Evolutionary conservation across 768 basidiomycete species (phyloP).

Genomic region (Termitomyces sp.): DNA sequence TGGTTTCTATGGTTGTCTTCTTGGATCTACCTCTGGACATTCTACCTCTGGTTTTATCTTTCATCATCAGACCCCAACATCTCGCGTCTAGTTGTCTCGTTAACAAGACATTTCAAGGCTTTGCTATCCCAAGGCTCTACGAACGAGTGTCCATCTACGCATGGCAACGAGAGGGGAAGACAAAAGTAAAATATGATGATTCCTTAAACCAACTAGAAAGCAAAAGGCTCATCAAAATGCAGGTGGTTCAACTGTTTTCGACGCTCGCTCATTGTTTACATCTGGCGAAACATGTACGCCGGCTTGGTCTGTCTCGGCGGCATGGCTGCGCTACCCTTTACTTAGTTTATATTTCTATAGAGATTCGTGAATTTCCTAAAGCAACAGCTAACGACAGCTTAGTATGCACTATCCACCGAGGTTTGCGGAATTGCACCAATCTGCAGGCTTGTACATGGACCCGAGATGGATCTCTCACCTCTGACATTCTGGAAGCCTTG

Average conservation of each 20-base stretch:
- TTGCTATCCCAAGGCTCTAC: constrained; percentile 53
- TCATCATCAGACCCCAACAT: constrained; percentile 49
- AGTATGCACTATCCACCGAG: constrained; percentile 38
- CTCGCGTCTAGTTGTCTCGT: constrained; percentile 53
- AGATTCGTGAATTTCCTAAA: constrained; percentile 74
- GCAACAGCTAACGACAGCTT: constrained; percentile 29
- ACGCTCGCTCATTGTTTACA: constrained; percentile 44
- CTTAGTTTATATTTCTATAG: constrained; percentile 29
- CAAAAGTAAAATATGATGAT: constrained; percentile 37
- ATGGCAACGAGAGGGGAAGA: constrained; percentile 67
- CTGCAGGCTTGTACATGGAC: constrained; percentile 74
- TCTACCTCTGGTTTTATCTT: constrained; percentile 49
- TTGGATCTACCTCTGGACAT: constrained; percentile 65
- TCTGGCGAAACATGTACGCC: constrained; percentile 12
- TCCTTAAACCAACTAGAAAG: not conserved
- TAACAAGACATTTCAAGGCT: constrained; percentile 48
- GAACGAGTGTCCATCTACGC: constrained; percentile 57
- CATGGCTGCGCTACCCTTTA: not conserved
- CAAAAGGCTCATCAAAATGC: not conserved
- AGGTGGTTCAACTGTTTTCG: constrained; percentile 61
- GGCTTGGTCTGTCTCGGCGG: constrained; percentile 15
- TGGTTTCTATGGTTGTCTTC: constrained; percentile 35
- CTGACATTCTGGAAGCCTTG: constrained; percentile 54
- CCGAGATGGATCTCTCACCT: constrained; percentile 68
- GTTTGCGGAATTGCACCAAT: constrained; percentile 57